Base-by-base conservation (phyloP, 176 grass and related monocot species). In the Tillandsia fasciculata region DNA sequence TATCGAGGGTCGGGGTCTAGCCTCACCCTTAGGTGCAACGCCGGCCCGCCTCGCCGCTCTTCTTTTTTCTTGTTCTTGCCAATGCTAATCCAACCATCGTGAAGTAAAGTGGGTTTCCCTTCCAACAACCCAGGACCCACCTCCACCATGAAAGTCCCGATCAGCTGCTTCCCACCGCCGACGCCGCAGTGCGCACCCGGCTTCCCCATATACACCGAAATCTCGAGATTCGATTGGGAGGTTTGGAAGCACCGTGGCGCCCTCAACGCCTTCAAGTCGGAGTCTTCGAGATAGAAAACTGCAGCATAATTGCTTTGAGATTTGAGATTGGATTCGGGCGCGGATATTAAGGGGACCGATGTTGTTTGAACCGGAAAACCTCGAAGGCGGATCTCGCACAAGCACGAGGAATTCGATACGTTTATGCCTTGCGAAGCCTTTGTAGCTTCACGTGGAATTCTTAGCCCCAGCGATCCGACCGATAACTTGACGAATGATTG, bases 221-320 rank as follows among this genome's bases (percentile, higher is more conserved):
- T 84, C 80, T 90, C 79, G 48, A 97, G 76, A 58, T 73, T 51
- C 5, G 79, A 24, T 71, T 27, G 58, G 14, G 84, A 51, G 14
- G 78, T 12, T 10, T 77, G 72, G 67, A 97, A 87, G 51, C 81
- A 90, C 42, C 86, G 71, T 29, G 83, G 63, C 10, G 79, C 48
- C 48, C 59, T 66, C 26, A 84, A 72, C 3, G 67, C 70, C 63
- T 63, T 81, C 5, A 97, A 61, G 17, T 89, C 84, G 27, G 84
- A 77, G 24, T 97, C 86, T 64, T 81, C 86, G 10, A 97, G 81
- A 78, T 90, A 97, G 82, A 97, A 97, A 53, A 92, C 65, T 4
- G 74, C 74, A 26, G 58, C 88, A 54, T 42, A 42, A 7, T 83
- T 92, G 4, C 78, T 72, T 74, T 87, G 80, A 26, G 64, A 79